Evolutionary conservation across 441 rosid species (phyloP), one percentile per base, ranked within the genome.

Genomic region (Populus trichocarpa): DNA sequence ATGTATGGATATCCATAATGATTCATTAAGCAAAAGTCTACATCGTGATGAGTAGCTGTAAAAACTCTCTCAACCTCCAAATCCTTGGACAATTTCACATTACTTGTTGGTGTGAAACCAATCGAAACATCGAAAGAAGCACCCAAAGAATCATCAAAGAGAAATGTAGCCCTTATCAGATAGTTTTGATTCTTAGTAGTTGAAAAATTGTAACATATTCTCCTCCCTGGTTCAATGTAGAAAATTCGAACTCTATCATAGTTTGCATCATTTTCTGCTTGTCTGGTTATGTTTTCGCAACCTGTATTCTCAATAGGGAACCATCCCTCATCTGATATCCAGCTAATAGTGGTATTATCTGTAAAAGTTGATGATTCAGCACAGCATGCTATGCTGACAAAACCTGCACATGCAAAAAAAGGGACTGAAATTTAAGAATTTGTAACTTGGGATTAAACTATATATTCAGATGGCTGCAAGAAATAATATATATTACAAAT

Each of bases 381-480:
- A 20, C 96, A 89, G 80, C 94, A 88, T 77, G 88, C 87, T 84
- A 90, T 87, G 87, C 90, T 89, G 81, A 89, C 32, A 79, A 84
- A 84, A 3, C 80, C 96, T 90, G 89, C 88, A 85, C 20, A 46
- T 46, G 57, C 57, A 46, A 14, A 46, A 38, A 46, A 13, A 40
- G 5, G 57, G 57, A 46, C 20, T 46, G 20, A 46, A 46, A 46
- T 46, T 5, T 46, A 46, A 50, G 65, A 79, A 71, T 22, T 67
- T 8, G 22, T 50, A n/a, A 16, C 61, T 61, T 63, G 38, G 32
- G 64, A 61, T 28, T 28, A 22, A n/a, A 14, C n/a, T 13, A 0
- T 11, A 36, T 35, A 38, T 13, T 16, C 69, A 36, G 67, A 59
- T 76, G 36, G 61, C 57, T 57, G 30, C 28, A 35, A 33, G 64